Conservation (phyloP, 495 filamentous ascomycete species). For the Daldinia childiae region DNA sequence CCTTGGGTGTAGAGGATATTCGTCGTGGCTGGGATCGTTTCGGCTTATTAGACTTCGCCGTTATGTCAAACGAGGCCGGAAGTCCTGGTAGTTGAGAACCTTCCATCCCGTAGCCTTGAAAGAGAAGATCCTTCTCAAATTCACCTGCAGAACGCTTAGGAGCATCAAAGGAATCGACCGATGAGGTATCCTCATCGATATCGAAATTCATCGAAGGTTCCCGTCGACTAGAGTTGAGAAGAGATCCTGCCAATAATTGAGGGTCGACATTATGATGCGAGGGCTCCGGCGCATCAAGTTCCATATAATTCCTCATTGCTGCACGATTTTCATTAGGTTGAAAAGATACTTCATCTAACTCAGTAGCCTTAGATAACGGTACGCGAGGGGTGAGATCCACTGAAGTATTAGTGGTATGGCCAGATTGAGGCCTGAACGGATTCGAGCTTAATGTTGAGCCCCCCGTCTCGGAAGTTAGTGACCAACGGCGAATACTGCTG, state of each 20-base stretch:
- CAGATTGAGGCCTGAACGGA: slow-evolving; percentile 50
- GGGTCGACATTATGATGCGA: slow-evolving; percentile 10
- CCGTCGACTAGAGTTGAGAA: slow-evolving; percentile 8
- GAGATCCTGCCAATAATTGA: slow-evolving; percentile 31
- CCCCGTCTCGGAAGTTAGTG: slow-evolving; percentile 53
- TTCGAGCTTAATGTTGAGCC: slow-evolving; percentile 52
- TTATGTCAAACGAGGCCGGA: slow-evolving; percentile 47
- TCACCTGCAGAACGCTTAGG: slow-evolving; percentile 45
- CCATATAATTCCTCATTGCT: not conserved
- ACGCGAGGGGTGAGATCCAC: slow-evolving; percentile 47
- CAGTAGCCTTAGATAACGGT: slow-evolving; percentile 8
- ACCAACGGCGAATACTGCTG: slow-evolving; percentile 52
- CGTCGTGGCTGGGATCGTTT: slow-evolving; percentile 9
- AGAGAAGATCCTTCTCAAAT: slow-evolving; percentile 57
- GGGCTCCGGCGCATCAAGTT: not conserved
- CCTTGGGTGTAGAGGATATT: not conserved
- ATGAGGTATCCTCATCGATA: slow-evolving; percentile 49
- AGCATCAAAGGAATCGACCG: slow-evolving; percentile 46
- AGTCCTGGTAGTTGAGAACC: slow-evolving; percentile 53
- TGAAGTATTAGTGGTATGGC: slow-evolving; percentile 56
- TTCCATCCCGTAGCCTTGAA: slow-evolving; percentile 50
- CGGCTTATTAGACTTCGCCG: slow-evolving; percentile 4
- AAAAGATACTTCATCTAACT: not conserved
- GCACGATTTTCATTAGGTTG: not conserved
- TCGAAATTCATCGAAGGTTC: slow-evolving; percentile 40